A percentile compares a stretch with the other conserved stretches of the same genome.
Evolutionary conservation across 2,329 filamentous ascomycete species (phyloP).

Genomic region (Coniochaeta sp.): DNA sequence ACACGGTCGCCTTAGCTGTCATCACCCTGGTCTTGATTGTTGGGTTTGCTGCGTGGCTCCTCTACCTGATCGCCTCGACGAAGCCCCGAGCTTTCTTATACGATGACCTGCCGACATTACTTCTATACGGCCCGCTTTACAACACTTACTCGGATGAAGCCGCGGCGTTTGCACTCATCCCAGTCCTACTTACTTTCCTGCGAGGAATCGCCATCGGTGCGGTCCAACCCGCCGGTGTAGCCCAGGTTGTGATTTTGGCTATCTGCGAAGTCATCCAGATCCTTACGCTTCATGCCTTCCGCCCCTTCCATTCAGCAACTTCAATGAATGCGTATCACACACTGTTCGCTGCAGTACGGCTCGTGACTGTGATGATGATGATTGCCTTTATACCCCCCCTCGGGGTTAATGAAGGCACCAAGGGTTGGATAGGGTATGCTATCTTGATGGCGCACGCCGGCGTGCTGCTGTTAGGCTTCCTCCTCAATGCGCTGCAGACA

Average conservation of each 20-base stretch:
- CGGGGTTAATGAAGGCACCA: slow-evolving; percentile 67
- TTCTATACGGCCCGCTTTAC: slow-evolving; percentile 88
- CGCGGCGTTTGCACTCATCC: slow-evolving; percentile 81
- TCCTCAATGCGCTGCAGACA: slow-evolving; percentile 85
- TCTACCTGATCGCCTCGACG: slow-evolving; percentile 72
- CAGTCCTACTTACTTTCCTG: slow-evolving; percentile 75
- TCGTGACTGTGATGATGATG: slow-evolving; percentile 69
- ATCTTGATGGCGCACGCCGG: slow-evolving; percentile 80
- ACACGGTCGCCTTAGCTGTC: slow-evolving; percentile 66
- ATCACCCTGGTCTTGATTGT: slow-evolving; percentile 67
- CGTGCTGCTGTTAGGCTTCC: slow-evolving; percentile 85
- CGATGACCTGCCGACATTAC: slow-evolving; percentile 82
- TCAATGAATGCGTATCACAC: slow-evolving; percentile 97
- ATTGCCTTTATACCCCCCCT: slow-evolving; percentile 80
- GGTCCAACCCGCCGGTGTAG: slow-evolving; percentile 85
- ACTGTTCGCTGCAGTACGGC: slow-evolving; percentile 70
- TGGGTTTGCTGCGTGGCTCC: slow-evolving; percentile 68
- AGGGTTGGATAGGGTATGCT: slow-evolving; percentile 92
- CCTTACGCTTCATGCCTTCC: slow-evolving; percentile 80
- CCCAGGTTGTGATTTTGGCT: slow-evolving; percentile 83
- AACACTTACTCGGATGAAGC: slow-evolving; percentile 96
- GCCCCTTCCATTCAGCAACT: slow-evolving; percentile 81
- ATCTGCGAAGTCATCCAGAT: slow-evolving; percentile 92
- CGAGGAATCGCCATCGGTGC: slow-evolving; percentile 88
- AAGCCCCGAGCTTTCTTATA: slow-evolving; percentile 83